A percentile compares a stretch with the other conserved stretches of the same genome.
phyloP scores from a whole-genome alignment of 2,329 filamentous ascomycete genomes.

The Xylaria arbuscula region DNA sequence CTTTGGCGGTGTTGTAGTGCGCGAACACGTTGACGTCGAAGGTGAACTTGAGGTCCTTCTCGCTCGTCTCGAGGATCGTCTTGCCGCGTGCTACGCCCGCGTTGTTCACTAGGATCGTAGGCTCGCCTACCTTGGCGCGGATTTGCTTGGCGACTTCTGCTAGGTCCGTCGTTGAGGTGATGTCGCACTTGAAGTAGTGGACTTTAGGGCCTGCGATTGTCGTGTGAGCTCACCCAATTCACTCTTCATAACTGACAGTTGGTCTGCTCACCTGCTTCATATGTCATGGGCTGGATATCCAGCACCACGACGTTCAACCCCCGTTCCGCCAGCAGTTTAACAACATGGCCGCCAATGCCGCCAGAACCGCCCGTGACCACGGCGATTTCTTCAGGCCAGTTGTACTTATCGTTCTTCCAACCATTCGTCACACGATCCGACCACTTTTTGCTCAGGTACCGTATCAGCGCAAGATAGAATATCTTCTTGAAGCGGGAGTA shows the following conservation, averaged over 20 bases:
- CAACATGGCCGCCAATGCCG: slow-evolving; percentile 76
- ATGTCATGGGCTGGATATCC: slow-evolving; percentile 68
- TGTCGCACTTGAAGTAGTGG: slow-evolving; percentile 77
- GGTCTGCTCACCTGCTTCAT: slow-evolving; percentile 42
- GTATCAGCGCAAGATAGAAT: slow-evolving; percentile 63
- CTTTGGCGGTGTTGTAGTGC: slow-evolving; percentile 62
- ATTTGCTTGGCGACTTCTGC: slow-evolving; percentile 55
- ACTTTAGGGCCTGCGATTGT: slow-evolving; percentile 62
- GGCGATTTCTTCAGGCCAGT: slow-evolving; percentile 76
- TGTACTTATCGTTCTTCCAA: slow-evolving; percentile 65
- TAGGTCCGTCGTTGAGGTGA: slow-evolving; percentile 67
- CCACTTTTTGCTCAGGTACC: slow-evolving; percentile 61
- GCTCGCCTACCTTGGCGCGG: slow-evolving; percentile 52
- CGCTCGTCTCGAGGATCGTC: slow-evolving; percentile 59
- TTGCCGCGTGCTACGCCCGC: slow-evolving; percentile 57
- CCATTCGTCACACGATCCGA: slow-evolving; percentile 62
- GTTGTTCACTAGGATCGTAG: slow-evolving; percentile 54
- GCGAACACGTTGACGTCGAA: slow-evolving; percentile 64
- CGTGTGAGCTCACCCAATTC: slow-evolving; percentile 37
- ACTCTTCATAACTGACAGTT: not conserved
- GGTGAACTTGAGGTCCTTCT: slow-evolving; percentile 57
- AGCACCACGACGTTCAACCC: slow-evolving; percentile 76
- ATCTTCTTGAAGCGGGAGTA: slow-evolving; percentile 65
- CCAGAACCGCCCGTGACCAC: slow-evolving; percentile 79
- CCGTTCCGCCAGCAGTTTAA: slow-evolving; percentile 71